These are phyloP conservation scores for Suhomyces atakaporum DNA, from an alignment of 1,139 yeast species.

Conservation along the genomic window DNA sequence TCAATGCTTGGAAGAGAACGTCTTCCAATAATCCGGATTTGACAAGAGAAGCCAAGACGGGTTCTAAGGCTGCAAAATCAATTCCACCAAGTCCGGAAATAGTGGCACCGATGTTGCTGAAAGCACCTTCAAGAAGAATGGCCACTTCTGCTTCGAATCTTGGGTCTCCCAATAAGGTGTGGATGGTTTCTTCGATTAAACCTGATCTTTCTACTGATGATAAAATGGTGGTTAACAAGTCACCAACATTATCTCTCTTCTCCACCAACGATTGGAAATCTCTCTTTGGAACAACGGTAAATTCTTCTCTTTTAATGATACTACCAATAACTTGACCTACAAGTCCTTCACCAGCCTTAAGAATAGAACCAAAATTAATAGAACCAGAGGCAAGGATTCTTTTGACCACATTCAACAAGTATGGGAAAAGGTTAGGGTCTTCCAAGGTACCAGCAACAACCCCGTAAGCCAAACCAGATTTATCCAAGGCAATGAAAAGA, in stretches of 20 bases:
- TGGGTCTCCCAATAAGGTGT: slow-evolving; percentile 28
- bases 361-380: slow-evolving; percentile 21
- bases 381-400: slow-evolving; percentile 25
- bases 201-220: slow-evolving; percentile 33
- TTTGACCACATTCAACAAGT: slow-evolving; percentile 26
- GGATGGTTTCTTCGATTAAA: slow-evolving; percentile 29
- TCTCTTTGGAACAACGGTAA: slow-evolving; percentile 3
- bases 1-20: slow-evolving; percentile 28
- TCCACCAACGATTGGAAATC: neutral
- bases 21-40: slow-evolving; percentile 31
- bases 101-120: slow-evolving; percentile 25
- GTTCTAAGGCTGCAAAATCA: slow-evolving; percentile 21
- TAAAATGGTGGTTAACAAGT: slow-evolving; percentile 36
- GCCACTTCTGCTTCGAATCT: slow-evolving; percentile 33
- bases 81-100: slow-evolving; percentile 14
- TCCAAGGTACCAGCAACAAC: slow-evolving; percentile 30
- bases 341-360: slow-evolving; percentile 20
- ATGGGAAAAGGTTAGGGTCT: slow-evolving; percentile 32
- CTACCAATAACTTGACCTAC: too few relatives aligned
- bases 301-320: slow-evolving; percentile 10
- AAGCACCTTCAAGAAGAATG: slow-evolving; percentile 27
- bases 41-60: slow-evolving; percentile 25
- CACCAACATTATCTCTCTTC: slow-evolving; percentile 38
- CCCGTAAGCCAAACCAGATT: slow-evolving; percentile 36
- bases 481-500: slow-evolving; percentile 36